Percentiles rank a stretch among this genome's conserved stretches.
Conservation (phyloP, 148 eudicot species). For the Nepenthes gracilis region DNA sequence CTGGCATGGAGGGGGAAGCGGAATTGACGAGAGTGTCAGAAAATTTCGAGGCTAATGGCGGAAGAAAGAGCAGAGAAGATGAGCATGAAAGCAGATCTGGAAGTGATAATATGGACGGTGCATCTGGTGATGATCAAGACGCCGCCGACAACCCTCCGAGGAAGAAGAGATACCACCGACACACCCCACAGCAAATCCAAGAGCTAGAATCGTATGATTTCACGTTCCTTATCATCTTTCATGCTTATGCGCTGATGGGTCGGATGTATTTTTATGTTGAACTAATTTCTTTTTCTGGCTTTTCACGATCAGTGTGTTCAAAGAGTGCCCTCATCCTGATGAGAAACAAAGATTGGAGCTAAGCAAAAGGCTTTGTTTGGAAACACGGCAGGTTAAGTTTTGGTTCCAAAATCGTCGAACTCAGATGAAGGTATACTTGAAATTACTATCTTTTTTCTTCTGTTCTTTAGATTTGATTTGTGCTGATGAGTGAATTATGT, state of each 20-base stretch:
- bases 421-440: conserved; percentile 68
- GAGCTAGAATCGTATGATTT: conserved; percentile 80
- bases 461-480: neutral
- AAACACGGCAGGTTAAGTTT: conserved; percentile 87
- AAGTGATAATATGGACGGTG: conserved; percentile 81
- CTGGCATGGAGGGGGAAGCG: conserved; percentile 44
- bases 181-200: conserved; percentile 98
- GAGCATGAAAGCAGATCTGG: conserved; percentile 98
- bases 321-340: conserved; percentile 99
- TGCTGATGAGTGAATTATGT: neutral
- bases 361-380: conserved; percentile 75
- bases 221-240: neutral
- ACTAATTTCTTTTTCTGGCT: conserved; percentile 2
- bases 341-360: conserved; percentile 96
- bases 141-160: conserved; percentile 51
- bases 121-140: conserved; percentile 84
- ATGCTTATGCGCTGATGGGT: no score
- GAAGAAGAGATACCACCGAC: conserved; percentile 92
- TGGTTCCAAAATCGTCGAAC: conserved; percentile 98
- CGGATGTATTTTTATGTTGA: neutral
- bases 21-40: conserved; percentile 32
- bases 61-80: conserved; percentile 50
- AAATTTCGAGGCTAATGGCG: conserved; percentile 27
- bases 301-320: conserved; percentile 47
- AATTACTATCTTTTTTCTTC: conserved; percentile 1